Evolutionary conservation across 2,329 filamentous ascomycete species (phyloP), one percentile per base, ranked within the genome.

Genomic region (Verticillium nonalfalfae): DNA sequence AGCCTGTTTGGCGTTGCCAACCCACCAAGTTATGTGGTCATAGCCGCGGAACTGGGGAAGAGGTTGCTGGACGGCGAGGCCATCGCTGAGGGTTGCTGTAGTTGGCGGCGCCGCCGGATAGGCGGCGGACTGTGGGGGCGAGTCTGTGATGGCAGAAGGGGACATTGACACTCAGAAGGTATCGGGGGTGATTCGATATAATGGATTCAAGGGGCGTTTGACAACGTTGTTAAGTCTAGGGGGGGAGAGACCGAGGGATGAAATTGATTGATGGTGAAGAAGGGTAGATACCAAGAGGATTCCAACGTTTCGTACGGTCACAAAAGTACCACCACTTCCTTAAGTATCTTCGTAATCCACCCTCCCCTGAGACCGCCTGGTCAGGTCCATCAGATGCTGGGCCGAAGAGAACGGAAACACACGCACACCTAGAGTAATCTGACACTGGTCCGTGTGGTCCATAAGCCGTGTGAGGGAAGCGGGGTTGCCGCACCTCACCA

Each of bases 1-100:
- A 2, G 93, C 91, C 80, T 97, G 93, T 78, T 97, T 97, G 69
- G 94, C 93, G 73, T 98, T 98, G 72, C 93, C 93, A 35, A 97
- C 94, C 80, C 92, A 97, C 93, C 93, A 97, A 68, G 92, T 93
- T 61, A 97, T 85, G 76, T 97, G 91, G 77, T 97, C 91, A 74
- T 97, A 97, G 71, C 91, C 93, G 64, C 86, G 85, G 79, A 96
- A 93, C 72, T 81, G 83, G 69, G 74, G 75, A 64, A 68, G 78
- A 68, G 68, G 81, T 58, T 71, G 77, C 68, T 83, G 80, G 56
- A 85, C 78, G 63, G 82, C 80, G 68, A 79, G 83, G 18, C 79
- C 79, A 69, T 83, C 83, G 62, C 74, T 71, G 54, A 72, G 69
- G 35, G 26, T 14, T 56, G 54, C 34, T 21, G 45, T 50, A 36